These are phyloP conservation scores for Microcera coccophila DNA, from an alignment of 2,329 filamentous ascomycete genomes.

Conservation along the genomic window DNA sequence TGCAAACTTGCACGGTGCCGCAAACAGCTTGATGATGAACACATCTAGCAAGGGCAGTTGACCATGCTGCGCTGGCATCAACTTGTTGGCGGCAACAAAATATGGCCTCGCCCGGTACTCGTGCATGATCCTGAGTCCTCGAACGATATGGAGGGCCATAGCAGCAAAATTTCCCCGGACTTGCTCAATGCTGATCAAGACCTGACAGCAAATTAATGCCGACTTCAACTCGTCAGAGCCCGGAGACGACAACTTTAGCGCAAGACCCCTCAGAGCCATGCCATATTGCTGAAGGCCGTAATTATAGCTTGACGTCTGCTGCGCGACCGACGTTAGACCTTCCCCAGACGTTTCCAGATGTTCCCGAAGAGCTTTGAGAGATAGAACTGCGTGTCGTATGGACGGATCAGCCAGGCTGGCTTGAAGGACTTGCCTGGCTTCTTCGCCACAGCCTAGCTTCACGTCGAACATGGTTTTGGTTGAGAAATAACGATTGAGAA, in stretches of 20 bases:
- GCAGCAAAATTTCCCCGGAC: slow-evolving; percentile 37
- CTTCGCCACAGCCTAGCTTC: slow-evolving; percentile 34
- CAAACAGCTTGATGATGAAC: slow-evolving; percentile 41
- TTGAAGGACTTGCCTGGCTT: slow-evolving; percentile 39
- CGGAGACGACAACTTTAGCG: slow-evolving; percentile 35
- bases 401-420: slow-evolving; percentile 34
- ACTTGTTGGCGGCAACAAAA: slow-evolving; percentile 22
- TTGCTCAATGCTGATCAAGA: slow-evolving; percentile 47
- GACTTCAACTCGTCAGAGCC: slow-evolving; percentile 31
- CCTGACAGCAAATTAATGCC: slow-evolving; percentile 43
- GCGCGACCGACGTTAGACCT: slow-evolving; percentile 19
- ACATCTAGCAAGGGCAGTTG: slow-evolving; percentile 38
- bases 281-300: slow-evolving; percentile 42
- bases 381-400: slow-evolving; percentile 38
- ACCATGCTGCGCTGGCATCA: slow-evolving; percentile 31
- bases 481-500: slow-evolving; percentile 39
- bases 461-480: slow-evolving; percentile 41
- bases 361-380: slow-evolving; percentile 38
- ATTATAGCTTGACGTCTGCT: slow-evolving; percentile 29
- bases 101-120: slow-evolving; percentile 37
- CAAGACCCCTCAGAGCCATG: slow-evolving; percentile 38
- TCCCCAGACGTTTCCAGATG: slow-evolving; percentile 35
- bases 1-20: slow-evolving; percentile 40
- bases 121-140: slow-evolving; percentile 42
- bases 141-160: slow-evolving; percentile 42